phyloP scores from a whole-genome alignment of 306 rosid genomes.

The Albizia julibrissin region DNA sequence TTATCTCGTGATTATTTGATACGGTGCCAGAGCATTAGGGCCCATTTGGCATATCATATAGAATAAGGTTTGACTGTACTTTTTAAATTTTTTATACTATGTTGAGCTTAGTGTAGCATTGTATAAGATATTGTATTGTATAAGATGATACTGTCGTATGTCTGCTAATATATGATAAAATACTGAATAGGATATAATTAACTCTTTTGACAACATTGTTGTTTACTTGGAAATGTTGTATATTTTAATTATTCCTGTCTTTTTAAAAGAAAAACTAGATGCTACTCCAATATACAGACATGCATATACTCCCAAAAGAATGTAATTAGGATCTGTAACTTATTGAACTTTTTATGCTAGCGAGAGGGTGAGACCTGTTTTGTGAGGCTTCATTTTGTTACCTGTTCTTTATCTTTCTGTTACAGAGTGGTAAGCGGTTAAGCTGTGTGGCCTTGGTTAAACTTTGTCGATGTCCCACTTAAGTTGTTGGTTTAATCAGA shows the following conservation, averaged over 20 bases:
- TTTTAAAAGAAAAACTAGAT: not conserved
- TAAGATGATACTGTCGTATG: not conserved
- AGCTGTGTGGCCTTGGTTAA: not conserved
- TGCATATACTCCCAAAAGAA: not conserved
- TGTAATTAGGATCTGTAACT: not conserved
- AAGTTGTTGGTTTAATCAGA: not conserved
- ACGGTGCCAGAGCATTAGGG: not conserved
- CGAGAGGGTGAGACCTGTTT: not conserved
- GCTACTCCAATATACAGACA: not conserved
- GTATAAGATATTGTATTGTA: not conserved
- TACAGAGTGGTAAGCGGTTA: not conserved
- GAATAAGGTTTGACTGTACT: not conserved
- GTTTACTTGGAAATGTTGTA: too few species aligned
- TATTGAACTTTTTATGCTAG: not conserved
- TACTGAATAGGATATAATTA: not conserved
- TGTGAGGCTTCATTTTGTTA: not conserved
- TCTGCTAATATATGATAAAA: too few species aligned
- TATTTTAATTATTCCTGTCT: too few species aligned
- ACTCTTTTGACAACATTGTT: too few species aligned
- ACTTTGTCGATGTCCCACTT: too few species aligned
- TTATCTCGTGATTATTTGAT: not conserved
- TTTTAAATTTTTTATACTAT: not conserved
- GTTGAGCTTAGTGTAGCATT: not conserved
- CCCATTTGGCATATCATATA: not conserved
- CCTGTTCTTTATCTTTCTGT: not conserved